Evolutionary conservation across 73 alveolate genomes (phyloP).

Genomic region (Tetrahymena thermophila): DNA sequence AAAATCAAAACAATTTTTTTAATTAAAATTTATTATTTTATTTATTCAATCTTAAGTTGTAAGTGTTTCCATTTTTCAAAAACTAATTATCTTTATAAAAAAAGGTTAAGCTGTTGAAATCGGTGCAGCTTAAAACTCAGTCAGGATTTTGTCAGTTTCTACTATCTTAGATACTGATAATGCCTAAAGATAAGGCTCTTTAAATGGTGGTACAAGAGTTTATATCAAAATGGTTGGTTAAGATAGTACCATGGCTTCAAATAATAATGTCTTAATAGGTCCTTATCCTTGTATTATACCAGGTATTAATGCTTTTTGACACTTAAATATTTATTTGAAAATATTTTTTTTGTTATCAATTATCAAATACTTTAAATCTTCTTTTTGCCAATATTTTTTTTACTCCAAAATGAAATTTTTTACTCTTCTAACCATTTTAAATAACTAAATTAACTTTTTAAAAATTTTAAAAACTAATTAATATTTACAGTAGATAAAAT

Average conservation of each 20-base stretch:
- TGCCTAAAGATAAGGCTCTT: background rate
- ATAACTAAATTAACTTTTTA: too few relatives aligned
- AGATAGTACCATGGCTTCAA: constrained; percentile 9
- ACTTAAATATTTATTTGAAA: too few relatives aligned
- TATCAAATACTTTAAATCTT: too few relatives aligned
- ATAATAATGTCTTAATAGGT: constrained; percentile 22
- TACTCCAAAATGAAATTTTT: too few relatives aligned
- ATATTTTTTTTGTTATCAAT: too few relatives aligned
- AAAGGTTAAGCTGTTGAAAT: background rate
- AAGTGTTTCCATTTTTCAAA: too few relatives aligned
- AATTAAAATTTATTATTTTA: too few relatives aligned
- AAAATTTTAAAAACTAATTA: too few relatives aligned
- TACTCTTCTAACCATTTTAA: too few relatives aligned
- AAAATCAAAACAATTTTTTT: too few relatives aligned
- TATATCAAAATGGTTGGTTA: background rate
- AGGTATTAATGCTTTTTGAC: background rate
- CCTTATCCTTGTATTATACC: constrained; percentile 26
- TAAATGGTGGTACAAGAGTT: background rate
- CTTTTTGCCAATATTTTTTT: too few relatives aligned
- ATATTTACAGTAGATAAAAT: background rate
- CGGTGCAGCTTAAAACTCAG: background rate
- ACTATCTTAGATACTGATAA: background rate
- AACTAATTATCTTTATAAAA: background rate
- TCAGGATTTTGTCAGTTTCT: background rate
- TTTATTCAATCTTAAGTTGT: too few relatives aligned